Base-by-base conservation (phyloP, 495 filamentous ascomycete genomes). In the Bacidia rubella region DNA sequence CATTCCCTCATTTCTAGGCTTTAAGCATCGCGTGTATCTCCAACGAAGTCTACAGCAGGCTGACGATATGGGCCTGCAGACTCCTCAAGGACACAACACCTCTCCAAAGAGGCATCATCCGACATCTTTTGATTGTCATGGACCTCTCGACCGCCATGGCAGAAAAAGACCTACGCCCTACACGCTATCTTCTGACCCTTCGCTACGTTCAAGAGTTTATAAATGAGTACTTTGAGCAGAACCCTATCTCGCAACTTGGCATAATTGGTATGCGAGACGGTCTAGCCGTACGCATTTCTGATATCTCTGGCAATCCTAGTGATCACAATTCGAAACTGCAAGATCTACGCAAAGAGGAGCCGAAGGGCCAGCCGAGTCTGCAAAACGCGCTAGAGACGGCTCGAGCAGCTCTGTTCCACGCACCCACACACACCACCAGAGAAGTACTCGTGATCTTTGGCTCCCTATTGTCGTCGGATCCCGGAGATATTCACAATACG, bases 321-420 rank as follows among this genome's bases (percentile, higher is more conserved):
- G 87, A 93, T 49, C 92, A 97, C 65, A 80, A 97, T 54, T 75
- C 81, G 55, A 81, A 83, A 32, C 76, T 93, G 40, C 72, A 82
- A 56, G 76, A 72, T 47, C 68, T 92, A 10, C 80, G 85, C 43
- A 65, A 71, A 5, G 78, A 89, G 52, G 90, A 97, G 49, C 87
- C 88, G 2, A 83, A 87, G 55, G 92, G 92, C 9, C 83, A 85
- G 47, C 89, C 92, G 3, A 90, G 84, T 65, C 67, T 98, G 26
- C 92, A 98, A 57, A 98, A 98, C 68, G 90, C 90, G 4, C 73
- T 98, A 26, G 88, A 97, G 60, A 92, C 97, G 86, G 85, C 86
- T 48, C 77, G 90, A 45, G 90, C 85, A 49, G 82, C 83, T 23
- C 75, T 98, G 44, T 95, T 83, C 59, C 86, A 97, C 68, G 83